phyloP scores from a whole-genome alignment of 805 yeast species.

The Yamadazyma olivae region DNA sequence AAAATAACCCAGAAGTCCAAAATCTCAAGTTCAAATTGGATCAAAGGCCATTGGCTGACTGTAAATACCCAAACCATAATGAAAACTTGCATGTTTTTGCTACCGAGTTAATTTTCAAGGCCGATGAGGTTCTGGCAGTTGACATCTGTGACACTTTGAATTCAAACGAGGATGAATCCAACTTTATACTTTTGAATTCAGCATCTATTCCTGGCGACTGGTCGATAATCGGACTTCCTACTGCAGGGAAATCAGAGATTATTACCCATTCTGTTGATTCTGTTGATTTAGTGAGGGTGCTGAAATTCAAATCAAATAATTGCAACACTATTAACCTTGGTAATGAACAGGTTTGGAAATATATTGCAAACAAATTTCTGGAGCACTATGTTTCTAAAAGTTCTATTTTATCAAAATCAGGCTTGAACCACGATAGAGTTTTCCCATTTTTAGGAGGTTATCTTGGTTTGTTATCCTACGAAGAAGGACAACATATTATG shows the following conservation, averaged over 20 bases:
- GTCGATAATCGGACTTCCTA: conserved; percentile 81
- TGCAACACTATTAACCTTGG: conserved; percentile 3
- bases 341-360: conserved; percentile 45
- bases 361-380: conserved; percentile 48
- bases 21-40: conserved; percentile 6
- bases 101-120: conserved; percentile 12
- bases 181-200: conserved; percentile 67
- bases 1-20: conserved; percentile 1
- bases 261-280: conserved; percentile 61
- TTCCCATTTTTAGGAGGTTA: conserved; percentile 91
- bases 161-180: conserved; percentile 23
- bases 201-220: conserved; percentile 84
- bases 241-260: conserved; percentile 38
- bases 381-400: conserved; percentile 28
- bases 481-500: conserved; percentile 62
- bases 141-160: conserved; percentile 51
- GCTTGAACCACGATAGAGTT: conserved; percentile 19
- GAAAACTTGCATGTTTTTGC: conserved; percentile 10
- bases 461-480: conserved; percentile 83
- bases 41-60: conserved; percentile 7
- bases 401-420: conserved; percentile 17
- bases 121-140: conserved; percentile 27
- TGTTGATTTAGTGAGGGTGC: conserved; percentile 18
- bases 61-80: background rate
- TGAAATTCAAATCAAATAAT: conserved; percentile 24